These are phyloP conservation scores for Rhodotorula kratochvilovae DNA, from an alignment of 768 basidiomycete species.

Conservation along the genomic window DNA sequence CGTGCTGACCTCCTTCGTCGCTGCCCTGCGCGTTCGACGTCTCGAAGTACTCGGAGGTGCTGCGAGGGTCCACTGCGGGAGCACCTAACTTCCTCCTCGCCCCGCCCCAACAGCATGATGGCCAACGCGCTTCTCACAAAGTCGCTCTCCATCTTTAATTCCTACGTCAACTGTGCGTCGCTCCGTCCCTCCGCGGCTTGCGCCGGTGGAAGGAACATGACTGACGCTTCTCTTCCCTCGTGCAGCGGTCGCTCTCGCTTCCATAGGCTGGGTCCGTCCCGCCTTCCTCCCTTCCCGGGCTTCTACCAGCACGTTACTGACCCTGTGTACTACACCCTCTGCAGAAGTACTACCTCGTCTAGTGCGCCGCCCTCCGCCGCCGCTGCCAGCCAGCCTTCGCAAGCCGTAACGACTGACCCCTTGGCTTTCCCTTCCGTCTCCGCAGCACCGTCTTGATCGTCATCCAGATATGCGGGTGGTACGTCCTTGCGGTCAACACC, in stretches of 20 bases:
- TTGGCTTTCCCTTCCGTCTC: not conserved
- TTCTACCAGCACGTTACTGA: too few species aligned
- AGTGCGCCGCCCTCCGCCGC: not conserved
- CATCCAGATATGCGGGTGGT: constrained; percentile 36
- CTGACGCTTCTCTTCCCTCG: not conserved
- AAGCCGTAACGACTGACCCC: not conserved
- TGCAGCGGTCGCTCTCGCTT: not conserved
- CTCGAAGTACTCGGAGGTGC: not conserved
- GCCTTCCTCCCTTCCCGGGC: not conserved
- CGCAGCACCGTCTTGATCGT: constrained; percentile 22
- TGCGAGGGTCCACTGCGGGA: too few species aligned
- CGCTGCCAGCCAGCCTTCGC: constrained; percentile 9
- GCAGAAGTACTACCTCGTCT: constrained; percentile 12
- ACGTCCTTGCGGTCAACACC: constrained; percentile 42
- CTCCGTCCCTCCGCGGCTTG: too few species aligned
- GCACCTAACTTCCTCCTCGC: not conserved
- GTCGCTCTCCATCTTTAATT: not conserved
- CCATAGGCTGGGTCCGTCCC: not conserved
- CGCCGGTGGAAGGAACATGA: too few species aligned
- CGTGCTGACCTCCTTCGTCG: constrained; percentile 15
- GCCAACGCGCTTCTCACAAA: not conserved
- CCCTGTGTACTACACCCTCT: not conserved
- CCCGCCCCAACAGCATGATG: not conserved
- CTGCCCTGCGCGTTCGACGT: too few species aligned
- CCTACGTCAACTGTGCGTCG: not conserved